Evolutionary conservation across 176 grass and related monocot genomes (phyloP).

Genomic region (Avena insularis): DNA sequence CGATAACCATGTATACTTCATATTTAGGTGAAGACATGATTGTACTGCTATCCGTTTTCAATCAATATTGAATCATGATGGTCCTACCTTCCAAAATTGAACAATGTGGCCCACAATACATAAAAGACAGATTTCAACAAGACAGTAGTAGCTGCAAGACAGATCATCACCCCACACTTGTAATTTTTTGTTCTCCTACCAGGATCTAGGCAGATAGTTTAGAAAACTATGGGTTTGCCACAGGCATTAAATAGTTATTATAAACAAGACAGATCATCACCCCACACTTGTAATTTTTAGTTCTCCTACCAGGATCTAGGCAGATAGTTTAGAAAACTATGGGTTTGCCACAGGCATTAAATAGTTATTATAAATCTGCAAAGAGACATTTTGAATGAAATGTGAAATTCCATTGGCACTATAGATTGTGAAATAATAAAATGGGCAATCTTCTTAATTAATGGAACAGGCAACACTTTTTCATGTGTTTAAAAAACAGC

Average conservation of each 20-base stretch:
- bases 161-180: neutral
- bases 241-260: slow-evolving; percentile 1
- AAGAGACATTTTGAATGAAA: slow-evolving; percentile 28
- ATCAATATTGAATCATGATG: slow-evolving; percentile 25
- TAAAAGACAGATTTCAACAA: slow-evolving; percentile 3
- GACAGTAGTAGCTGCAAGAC: slow-evolving; percentile 6
- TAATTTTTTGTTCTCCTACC: slow-evolving; percentile 9
- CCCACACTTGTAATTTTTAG: neutral
- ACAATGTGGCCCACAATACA: neutral
- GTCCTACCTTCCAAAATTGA: neutral
- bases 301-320: neutral
- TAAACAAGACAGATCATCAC: neutral
- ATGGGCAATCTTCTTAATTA: too few relatives aligned
- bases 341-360: slow-evolving; percentile 18
- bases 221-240: slow-evolving; percentile 31
- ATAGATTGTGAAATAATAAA: neutral
- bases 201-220: neutral
- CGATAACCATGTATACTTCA: slow-evolving; percentile 15
- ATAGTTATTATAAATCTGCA: neutral
- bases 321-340: neutral
- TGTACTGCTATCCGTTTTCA: slow-evolving; percentile 10
- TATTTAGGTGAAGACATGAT: slow-evolving; percentile 25
- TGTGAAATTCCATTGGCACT: slow-evolving; percentile 22
- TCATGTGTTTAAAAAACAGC: too few relatives aligned
- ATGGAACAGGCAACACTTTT: slow-evolving; percentile 3